Percentiles rank a stretch among this genome's conserved stretches.
Conservation (phyloP, 192 early-diverging fungal genomes). For the Dispira simplex region DNA sequence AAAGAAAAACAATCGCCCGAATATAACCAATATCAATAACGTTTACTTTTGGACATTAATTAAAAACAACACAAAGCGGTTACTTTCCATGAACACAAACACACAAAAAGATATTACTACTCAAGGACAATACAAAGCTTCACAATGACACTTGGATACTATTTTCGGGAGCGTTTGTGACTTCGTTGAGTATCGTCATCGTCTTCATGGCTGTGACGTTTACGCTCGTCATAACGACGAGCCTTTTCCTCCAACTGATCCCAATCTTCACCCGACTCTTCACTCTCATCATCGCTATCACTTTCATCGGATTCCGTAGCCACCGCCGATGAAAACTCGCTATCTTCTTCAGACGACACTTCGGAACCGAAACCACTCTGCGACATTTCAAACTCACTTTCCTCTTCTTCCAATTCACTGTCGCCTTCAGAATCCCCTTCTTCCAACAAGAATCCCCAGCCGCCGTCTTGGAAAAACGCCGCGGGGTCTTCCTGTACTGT, state of each 20-base stretch:
- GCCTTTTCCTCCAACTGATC: conserved; percentile 71
- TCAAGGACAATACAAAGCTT: background rate
- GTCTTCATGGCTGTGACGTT: conserved; percentile 16
- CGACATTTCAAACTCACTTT: conserved; percentile 45
- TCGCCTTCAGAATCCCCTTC: conserved; percentile 36
- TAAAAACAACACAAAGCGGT: background rate
- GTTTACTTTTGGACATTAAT: background rate
- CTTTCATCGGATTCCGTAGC: conserved; percentile 28
- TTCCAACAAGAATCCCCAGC: conserved; percentile 77
- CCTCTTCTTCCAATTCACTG: conserved; percentile 31
- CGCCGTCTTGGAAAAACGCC: conserved; percentile 80
- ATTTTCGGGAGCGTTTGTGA: conserved; percentile 5
- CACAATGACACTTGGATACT: background rate
- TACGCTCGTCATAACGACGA: conserved; percentile 29
- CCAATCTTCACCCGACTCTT: conserved; percentile 61
- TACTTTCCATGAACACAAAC: background rate
- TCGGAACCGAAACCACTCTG: conserved; percentile 36
- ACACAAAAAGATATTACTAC: background rate
- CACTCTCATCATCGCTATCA: conserved; percentile 25
- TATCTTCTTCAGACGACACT: conserved; percentile 23
- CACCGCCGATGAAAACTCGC: conserved; percentile 16
- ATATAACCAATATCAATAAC: no score
- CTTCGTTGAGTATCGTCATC: conserved; percentile 7
- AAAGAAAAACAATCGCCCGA: no score
- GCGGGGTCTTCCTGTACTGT: conserved; percentile 86